Base-by-base conservation (phyloP, 495 filamentous ascomycete genomes). In the Aspergillus hancockii region DNA sequence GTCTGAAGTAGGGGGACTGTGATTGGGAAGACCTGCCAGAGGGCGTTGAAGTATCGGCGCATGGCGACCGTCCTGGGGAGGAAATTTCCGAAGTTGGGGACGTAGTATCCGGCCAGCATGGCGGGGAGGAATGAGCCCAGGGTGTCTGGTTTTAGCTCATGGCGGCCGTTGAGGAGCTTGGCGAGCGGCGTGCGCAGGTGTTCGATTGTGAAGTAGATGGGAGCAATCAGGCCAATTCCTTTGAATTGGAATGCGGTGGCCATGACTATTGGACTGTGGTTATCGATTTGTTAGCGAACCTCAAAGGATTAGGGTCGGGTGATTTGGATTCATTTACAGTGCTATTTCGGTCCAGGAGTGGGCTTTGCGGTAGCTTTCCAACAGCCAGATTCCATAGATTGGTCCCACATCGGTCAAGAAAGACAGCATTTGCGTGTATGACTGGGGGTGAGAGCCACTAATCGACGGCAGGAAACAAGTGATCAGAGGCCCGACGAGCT, bases 21-120 rank as follows among this genome's bases (percentile, higher is more conserved):
- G 4, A 69, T 16, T 6, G 67, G 67, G 54, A 66, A 66, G 0
- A 66, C 18, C 40, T 69, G 63, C 67, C 67, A 69, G 40, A 56
- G n/a, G 13, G 61, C 67, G 46, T 66, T 66, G 36, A 45, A 54
- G 14, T 10, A 23, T 34, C 38, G 52, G 5, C 61, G 58, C 1
- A n/a, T 4, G 12, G 56, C 49, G 19, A 69, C 28, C 8, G 54
- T 53, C 2, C 57, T 52, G 19, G 57, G 57, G 46, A 54, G 52
- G 57, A 64, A 66, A 40, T 40, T 62, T 0, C 49, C 61, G 18
- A 46, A 62, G 4, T 40, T 57, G 14, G 49, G 54, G 9, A 65
- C 45, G 19, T 64, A 62, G 28, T 62, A 65, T 21, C 49, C 59
- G 21, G 49, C n/a, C 0, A 57, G 12, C 10, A 63, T 25, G 0